phyloP scores from a whole-genome alignment of 2,329 filamentous ascomycete genomes.

The Chaetomium sp. region DNA sequence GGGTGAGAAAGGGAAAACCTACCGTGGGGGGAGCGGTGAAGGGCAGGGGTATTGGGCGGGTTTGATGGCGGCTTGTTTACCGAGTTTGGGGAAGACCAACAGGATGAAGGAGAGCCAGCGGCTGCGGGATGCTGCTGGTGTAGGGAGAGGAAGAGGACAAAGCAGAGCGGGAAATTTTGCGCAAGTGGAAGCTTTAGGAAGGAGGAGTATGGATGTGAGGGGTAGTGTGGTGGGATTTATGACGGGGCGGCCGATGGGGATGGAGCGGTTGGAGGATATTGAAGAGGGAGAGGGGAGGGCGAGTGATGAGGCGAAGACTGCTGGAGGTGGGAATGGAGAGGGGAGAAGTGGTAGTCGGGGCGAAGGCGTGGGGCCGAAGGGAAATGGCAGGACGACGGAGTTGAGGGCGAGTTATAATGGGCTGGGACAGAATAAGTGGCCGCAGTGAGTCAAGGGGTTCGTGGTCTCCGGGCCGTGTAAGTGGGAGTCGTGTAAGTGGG shows the following conservation, averaged over 20 bases:
- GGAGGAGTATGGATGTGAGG: constrained; percentile 10
- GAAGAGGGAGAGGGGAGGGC: constrained; percentile 14
- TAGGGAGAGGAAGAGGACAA: neutral
- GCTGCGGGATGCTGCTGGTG: neutral
- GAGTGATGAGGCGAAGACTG: too few species aligned
- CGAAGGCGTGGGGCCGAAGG: constrained; percentile 10
- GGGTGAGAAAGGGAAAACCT: neutral
- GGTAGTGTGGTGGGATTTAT: constrained; percentile 18
- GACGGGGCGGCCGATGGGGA: constrained; percentile 16
- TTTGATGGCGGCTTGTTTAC: constrained; percentile 17
- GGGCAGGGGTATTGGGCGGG: constrained; percentile 4
- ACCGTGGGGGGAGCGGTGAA: neutral
- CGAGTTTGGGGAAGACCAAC: neutral
- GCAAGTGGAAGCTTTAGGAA: constrained; percentile 11
- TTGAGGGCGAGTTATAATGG: constrained; percentile 27
- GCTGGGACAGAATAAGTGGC: constrained; percentile 27
- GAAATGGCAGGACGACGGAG: constrained; percentile 13
- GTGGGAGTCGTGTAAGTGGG: too few species aligned
- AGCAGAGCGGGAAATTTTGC: constrained; percentile 21
- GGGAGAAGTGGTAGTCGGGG: neutral
- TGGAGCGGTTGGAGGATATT: constrained; percentile 25
- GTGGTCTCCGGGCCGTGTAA: neutral
- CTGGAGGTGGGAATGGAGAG: neutral
- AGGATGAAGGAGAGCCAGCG: neutral
- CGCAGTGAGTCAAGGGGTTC: neutral